phyloP scores from a whole-genome alignment of 805 yeast genomes.

The Yamadazyma nakazawae region DNA sequence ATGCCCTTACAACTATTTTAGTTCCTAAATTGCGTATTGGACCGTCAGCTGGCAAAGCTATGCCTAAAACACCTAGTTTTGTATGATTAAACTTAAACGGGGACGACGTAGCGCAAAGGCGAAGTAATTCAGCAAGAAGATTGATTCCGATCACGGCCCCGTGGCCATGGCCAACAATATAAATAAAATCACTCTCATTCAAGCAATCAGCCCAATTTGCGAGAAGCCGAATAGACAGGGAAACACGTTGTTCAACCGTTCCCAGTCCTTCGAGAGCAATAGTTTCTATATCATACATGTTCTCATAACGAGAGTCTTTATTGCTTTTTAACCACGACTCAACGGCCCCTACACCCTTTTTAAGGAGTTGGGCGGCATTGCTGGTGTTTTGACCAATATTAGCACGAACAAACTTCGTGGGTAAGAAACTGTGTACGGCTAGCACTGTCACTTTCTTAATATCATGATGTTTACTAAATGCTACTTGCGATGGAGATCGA shows the following conservation, averaged over 20 bases:
- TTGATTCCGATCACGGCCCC: constrained; percentile 33
- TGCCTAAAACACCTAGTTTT: constrained; percentile 32
- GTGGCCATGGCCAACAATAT: constrained; percentile 31
- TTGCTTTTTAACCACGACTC: constrained; percentile 23
- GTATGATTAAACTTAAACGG: constrained; percentile 10
- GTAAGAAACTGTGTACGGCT: constrained; percentile 39
- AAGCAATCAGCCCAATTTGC: constrained; percentile 32
- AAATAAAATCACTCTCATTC: constrained; percentile 29
- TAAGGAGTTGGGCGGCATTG: constrained; percentile 26
- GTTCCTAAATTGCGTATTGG: constrained; percentile 30
- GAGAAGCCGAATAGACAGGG: constrained; percentile 22
- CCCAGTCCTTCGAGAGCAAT: constrained; percentile 44
- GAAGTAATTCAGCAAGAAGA: constrained; percentile 22
- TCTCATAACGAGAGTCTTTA: constrained; percentile 11
- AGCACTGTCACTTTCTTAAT: constrained; percentile 28
- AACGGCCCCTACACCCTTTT: constrained; percentile 27
- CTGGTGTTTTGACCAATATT: constrained; percentile 38
- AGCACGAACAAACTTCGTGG: constrained; percentile 36
- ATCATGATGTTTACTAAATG: constrained; percentile 9
- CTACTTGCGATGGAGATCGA: constrained; percentile 6
- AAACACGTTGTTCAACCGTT: constrained; percentile 26
- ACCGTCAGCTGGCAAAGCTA: constrained; percentile 35
- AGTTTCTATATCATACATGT: constrained; percentile 25
- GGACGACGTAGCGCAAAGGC: not conserved
- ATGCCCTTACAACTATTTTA: constrained; percentile 38